Evolutionary conservation across 106 monocot species (phyloP), one percentile per base, ranked within the genome.

Genomic region (Hemerocallis citrina): DNA sequence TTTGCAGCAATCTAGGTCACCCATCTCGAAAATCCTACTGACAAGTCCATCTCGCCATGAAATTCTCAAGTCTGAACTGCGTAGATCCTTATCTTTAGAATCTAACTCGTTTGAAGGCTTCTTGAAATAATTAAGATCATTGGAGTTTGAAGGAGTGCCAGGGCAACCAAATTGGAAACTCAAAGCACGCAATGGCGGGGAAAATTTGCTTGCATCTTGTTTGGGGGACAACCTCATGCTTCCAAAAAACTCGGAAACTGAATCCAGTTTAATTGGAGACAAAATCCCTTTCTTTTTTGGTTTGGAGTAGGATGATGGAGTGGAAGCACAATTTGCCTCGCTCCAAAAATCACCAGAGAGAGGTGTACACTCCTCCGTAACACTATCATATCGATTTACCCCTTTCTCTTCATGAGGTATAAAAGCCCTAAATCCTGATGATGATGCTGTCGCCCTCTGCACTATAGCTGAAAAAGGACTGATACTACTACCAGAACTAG

Each of bases 381-480:
- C 48, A 16, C 47, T 70, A n/a, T n/a, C n/a, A 64, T 70, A 78
- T 0, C 52, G 58, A 45, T 70, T 38, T 37, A 24, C 39, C 48
- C 45, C 39, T 17, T 13, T 57, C 48, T 60, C 54, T 60, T 73
- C 67, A 15, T 67, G 57, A 50, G 54, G 39, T 17, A 0, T 45
- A 25, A 54, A 31, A 37, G 43, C 48, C 30, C 51, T 72, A 42
- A 27, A 40, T 38, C 32, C 29, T 19, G 79, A 74, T 0, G 76
- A 67, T 0, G 67, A 55, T 50, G 55, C 52, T 34, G 68, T 64
- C 11, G 75, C 78, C 33, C 68, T 83, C 63, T 76, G 62, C 28
- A 95, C 31, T 34, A 95, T 95, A 44, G 81, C 73, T 31, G 95
- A 95, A 74, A 86, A 96, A 25, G 96, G 91, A 65, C 96, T 96